Evolutionary conservation across 2,329 filamentous ascomycete genomes (phyloP).

Genomic region (Trichoderma gracile): DNA sequence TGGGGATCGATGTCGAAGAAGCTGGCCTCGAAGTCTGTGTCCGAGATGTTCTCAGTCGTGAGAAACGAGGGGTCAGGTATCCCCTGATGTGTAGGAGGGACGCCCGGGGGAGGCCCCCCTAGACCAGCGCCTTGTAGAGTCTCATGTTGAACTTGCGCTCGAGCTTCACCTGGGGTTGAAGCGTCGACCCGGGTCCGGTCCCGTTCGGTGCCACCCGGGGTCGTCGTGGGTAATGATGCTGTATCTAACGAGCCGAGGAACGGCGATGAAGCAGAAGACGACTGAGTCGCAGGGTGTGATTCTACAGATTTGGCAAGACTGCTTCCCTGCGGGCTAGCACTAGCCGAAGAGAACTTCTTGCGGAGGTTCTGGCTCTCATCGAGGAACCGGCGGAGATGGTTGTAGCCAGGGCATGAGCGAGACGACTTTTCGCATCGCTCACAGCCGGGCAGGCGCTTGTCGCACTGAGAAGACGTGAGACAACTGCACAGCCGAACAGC

Average conservation of each 20-base stretch:
- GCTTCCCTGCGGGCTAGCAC: not conserved
- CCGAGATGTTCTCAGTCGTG: conserved; percentile 2
- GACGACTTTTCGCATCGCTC: conserved; percentile 28
- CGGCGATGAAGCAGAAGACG: conserved; percentile 3
- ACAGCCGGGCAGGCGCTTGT: conserved; percentile 28
- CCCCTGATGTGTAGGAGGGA: not conserved
- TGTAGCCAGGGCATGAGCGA: conserved; percentile 29
- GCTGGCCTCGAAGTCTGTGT: conserved; percentile 25
- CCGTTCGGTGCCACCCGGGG: not conserved
- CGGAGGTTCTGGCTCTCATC: conserved; percentile 28
- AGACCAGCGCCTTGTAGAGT: not conserved
- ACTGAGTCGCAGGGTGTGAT: not conserved
- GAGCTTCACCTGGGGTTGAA: not conserved
- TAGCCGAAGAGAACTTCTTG: conserved; percentile 24
- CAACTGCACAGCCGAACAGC: not conserved
- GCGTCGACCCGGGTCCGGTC: not conserved
- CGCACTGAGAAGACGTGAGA: conserved; percentile 25
- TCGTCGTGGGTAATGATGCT: not conserved
- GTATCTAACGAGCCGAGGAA: conserved; percentile 4
- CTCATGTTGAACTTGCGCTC: not conserved
- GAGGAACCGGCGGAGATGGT: conserved; percentile 28
- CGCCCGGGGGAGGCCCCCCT: not conserved
- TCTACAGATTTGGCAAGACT: not conserved
- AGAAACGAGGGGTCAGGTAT: not conserved
- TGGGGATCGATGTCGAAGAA: conserved; percentile 30